Conservation (phyloP, 2,329 filamentous ascomycete species). For the Periconia macrospinosa region DNA sequence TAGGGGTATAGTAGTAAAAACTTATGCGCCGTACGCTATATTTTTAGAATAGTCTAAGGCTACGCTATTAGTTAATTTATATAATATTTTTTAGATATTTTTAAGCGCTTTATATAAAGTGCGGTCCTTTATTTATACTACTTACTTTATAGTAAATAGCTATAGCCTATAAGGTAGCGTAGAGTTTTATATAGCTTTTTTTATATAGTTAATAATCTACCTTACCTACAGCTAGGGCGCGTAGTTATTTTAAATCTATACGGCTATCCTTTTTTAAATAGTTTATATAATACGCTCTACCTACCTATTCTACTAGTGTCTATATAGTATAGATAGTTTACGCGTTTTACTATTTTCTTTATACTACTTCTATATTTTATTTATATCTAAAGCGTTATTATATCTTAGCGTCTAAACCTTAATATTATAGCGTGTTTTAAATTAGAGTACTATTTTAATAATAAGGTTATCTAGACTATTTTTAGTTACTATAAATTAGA, state of each 20-base stretch:
- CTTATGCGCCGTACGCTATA: not conserved
- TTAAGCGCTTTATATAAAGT: not conserved
- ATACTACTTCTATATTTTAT: too few relatives aligned
- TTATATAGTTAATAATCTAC: not conserved
- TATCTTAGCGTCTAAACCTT: not conserved
- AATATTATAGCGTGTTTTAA: not conserved
- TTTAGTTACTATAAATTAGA: not conserved
- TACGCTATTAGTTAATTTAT: not conserved
- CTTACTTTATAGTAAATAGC: not conserved
- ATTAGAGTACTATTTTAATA: not conserved
- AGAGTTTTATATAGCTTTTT: not conserved
- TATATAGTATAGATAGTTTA: not conserved
- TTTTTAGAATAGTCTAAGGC: not conserved
- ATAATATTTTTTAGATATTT: not conserved
- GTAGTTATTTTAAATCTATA: not conserved
- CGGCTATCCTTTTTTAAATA: not conserved
- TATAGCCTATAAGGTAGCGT: not conserved
- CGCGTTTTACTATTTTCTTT: not conserved
- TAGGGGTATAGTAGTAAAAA: not conserved
- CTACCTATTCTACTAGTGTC: not conserved
- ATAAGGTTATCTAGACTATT: not conserved
- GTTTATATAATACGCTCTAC: not conserved
- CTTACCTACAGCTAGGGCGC: not conserved
- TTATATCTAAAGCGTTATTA: not conserved
- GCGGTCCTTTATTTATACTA: not conserved